Percentiles rank a stretch among this genome's conserved stretches.
These are phyloP conservation scores for Plenodomus tracheiphilus DNA, from an alignment of 2,329 filamentous ascomycete species.

Conservation along the genomic window DNA sequence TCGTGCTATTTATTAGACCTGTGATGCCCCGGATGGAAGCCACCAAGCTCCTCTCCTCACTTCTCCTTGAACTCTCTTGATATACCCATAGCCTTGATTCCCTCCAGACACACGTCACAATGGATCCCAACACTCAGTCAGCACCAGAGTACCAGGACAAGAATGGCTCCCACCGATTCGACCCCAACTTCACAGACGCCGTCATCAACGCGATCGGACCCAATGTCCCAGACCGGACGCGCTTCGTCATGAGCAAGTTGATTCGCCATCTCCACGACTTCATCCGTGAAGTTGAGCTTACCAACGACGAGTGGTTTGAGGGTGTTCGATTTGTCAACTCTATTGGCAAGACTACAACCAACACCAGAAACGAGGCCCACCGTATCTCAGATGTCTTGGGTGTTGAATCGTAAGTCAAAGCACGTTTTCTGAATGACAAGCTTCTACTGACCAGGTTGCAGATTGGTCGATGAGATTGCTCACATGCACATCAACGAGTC, in stretches of 20 bases:
- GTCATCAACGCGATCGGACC: slow-evolving; percentile 75
- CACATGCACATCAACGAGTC: slow-evolving; percentile 66
- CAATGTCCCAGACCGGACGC: slow-evolving; percentile 66
- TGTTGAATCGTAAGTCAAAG: slow-evolving; percentile 65
- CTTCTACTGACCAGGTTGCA: slow-evolving; percentile 28
- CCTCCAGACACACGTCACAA: background rate
- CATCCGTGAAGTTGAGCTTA: slow-evolving; percentile 75
- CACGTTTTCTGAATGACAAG: background rate
- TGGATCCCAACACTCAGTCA: slow-evolving; percentile 21
- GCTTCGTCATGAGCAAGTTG: slow-evolving; percentile 64
- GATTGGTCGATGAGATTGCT: slow-evolving; percentile 68
- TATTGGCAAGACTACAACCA: slow-evolving; percentile 69
- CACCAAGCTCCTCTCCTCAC: background rate
- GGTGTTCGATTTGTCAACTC: slow-evolving; percentile 77
- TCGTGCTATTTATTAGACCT: slow-evolving; percentile 21
- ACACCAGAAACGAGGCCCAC: slow-evolving; percentile 74
- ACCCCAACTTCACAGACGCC: slow-evolving; percentile 75
- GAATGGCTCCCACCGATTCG: slow-evolving; percentile 56
- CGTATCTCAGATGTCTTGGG: slow-evolving; percentile 74
- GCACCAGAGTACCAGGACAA: slow-evolving; percentile 24
- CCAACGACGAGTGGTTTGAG: slow-evolving; percentile 74
- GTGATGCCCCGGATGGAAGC: slow-evolving; percentile 9
- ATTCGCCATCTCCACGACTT: slow-evolving; percentile 79
- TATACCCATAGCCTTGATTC: background rate
- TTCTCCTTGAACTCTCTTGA: background rate